A percentile compares a stretch with the other conserved stretches of the same genome.
Conservation (phyloP, 225 moss, liverwort and hornwort species). For the Pleurozium schreberi region DNA sequence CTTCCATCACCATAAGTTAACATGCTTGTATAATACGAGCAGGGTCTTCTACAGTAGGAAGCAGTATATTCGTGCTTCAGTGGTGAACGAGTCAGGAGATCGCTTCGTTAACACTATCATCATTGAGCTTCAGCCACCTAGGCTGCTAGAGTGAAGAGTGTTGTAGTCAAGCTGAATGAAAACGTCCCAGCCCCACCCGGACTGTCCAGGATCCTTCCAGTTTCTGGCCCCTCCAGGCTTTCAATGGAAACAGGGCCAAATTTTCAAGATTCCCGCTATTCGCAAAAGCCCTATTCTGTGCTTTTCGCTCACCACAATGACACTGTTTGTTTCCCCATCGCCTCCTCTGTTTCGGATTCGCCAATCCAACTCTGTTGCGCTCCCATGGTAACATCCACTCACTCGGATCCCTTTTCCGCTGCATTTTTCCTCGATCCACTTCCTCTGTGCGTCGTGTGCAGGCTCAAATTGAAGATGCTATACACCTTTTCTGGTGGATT, state of each 20-base stretch:
- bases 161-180: neutral
- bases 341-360: neutral
- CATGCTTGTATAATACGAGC: neutral
- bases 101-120: neutral
- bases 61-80: neutral
- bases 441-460: conserved; percentile 1
- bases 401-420: neutral
- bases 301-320: neutral
- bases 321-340: neutral
- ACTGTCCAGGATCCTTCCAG: no score
- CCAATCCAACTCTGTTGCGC: neutral
- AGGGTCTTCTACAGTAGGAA: neutral
- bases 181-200: no score
- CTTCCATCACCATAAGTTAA: neutral
- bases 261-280: no score
- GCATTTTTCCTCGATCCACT: neutral
- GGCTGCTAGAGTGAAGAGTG: neutral
- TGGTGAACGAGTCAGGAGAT: neutral
- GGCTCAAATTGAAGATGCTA: conserved; percentile 52
- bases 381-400: neutral
- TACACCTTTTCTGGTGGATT: conserved; percentile 53
- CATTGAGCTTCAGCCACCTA: neutral
- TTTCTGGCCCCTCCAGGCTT: no score
- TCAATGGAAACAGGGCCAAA: no score
- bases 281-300: no score